phyloP scores from a whole-genome alignment of 257 asterid species.

The Agastache rugosa region DNA sequence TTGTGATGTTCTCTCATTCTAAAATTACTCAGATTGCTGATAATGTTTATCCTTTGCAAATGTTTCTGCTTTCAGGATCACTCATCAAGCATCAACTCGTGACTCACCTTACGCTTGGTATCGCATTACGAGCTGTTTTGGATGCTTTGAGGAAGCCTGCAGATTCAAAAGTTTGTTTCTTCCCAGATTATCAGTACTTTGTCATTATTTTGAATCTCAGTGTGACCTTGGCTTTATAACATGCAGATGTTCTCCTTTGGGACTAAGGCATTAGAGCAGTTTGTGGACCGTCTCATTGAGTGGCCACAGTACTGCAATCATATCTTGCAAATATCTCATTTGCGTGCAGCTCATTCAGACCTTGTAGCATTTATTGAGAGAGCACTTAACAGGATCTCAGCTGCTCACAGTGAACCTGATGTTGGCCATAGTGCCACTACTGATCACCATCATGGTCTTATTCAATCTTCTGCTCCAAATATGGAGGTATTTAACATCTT shows the following conservation, averaged over 20 bases:
- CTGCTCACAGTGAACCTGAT: constrained; percentile 73
- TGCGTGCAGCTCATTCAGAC: constrained; percentile 76
- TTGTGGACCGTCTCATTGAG: constrained; percentile 88
- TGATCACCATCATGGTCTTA: constrained; percentile 61
- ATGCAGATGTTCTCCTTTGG: constrained; percentile 96
- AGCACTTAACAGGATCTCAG: constrained; percentile 71
- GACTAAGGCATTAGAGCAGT: constrained; percentile 89
- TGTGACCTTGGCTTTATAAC: constrained; percentile 33
- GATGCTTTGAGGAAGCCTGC: constrained; percentile 95
- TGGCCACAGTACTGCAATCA: constrained; percentile 99
- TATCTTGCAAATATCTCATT: constrained; percentile 90
- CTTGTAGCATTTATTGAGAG: constrained; percentile 74
- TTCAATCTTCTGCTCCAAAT: constrained; percentile 53
- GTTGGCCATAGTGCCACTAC: constrained; percentile 50
- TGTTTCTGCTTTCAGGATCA: constrained; percentile 64
- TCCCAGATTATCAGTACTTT: not conserved
- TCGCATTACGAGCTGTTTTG: constrained; percentile 90
- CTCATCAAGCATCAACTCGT: constrained; percentile 96
- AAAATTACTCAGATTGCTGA: not conserved
- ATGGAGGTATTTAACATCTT: constrained; percentile 60
- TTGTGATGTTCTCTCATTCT: not conserved
- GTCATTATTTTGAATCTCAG: constrained; percentile 26
- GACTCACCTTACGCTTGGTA: constrained; percentile 87
- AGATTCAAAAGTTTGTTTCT: constrained; percentile 75
- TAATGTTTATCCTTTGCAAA: constrained; percentile 31